phyloP scores from a whole-genome alignment of 306 rosid species.

The Acmispon strigosus region DNA sequence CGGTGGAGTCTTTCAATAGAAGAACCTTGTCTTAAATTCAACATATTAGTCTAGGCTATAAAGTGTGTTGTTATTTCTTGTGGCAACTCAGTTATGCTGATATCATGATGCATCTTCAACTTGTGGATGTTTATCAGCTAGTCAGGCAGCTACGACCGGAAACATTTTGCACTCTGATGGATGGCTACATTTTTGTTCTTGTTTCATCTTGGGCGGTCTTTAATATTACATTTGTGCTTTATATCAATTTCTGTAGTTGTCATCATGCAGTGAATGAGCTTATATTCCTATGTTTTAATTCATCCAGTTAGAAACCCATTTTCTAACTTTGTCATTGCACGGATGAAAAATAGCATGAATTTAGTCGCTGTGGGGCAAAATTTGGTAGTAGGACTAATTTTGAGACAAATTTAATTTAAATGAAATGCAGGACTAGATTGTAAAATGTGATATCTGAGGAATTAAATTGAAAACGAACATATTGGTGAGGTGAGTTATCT shows the following conservation, averaged over 20 bases:
- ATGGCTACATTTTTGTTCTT: neutral
- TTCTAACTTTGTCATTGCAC: neutral
- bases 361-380: neutral
- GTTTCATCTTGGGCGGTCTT: neutral
- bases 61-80: neutral
- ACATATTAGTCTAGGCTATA: neutral
- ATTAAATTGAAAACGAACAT: neutral
- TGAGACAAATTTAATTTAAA: neutral
- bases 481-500: neutral
- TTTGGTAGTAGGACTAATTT: neutral
- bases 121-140: neutral
- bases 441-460: neutral
- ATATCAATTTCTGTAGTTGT: neutral
- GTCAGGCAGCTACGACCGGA: neutral
- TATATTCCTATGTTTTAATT: neutral
- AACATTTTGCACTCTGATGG: neutral
- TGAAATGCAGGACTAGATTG: neutral
- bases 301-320: neutral
- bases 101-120: constrained; percentile 2
- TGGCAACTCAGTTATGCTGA: constrained; percentile 11
- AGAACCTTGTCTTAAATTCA: constrained; percentile 57
- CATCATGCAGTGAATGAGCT: neutral
- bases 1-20: constrained; percentile 91
- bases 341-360: neutral
- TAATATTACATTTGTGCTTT: neutral